These are phyloP conservation scores for Vairimorpha necatrix DNA, from an alignment of 371 early-diverging fungal species.

Conservation along the genomic window DNA sequence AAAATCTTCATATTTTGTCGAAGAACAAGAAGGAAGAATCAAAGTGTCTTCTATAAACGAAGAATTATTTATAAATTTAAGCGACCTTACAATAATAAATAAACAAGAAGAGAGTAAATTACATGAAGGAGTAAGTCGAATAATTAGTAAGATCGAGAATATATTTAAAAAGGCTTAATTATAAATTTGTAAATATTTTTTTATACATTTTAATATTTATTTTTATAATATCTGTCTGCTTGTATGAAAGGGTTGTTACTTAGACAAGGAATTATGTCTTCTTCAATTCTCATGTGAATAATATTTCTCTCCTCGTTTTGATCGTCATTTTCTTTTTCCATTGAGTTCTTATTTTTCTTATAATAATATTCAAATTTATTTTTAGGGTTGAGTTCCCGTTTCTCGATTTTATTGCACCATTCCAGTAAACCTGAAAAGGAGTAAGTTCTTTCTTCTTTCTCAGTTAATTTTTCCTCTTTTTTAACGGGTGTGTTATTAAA, in stretches of 20 bases:
- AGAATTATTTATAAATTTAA: neutral
- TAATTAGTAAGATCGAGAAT: neutral
- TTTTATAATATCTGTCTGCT: neutral
- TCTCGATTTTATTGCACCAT: neutral
- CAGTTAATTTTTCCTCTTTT: neutral
- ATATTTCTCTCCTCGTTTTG: slow-evolving; percentile 5
- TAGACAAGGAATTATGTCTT: neutral
- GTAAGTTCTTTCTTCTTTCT: neutral
- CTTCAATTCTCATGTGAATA: slow-evolving; percentile 6
- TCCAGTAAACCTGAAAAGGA: neutral
- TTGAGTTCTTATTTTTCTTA: neutral
- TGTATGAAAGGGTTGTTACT: neutral
- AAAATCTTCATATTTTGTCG: slow-evolving; percentile 38
- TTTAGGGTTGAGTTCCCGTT: slow-evolving; percentile 12
- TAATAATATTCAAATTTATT: slow-evolving; percentile 12
- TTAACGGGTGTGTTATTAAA: slow-evolving; percentile 6
- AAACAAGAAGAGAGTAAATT: neutral
- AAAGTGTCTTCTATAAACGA: neutral
- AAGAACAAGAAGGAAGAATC: neutral
- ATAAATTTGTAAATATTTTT: neutral
- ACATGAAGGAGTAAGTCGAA: slow-evolving; percentile 2
- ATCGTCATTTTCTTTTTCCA: neutral
- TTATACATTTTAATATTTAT: neutral
- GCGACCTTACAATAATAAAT: slow-evolving; percentile 9
- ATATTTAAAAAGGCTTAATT: neutral